Evolutionary conservation across 225 moss, liverwort and hornwort species (phyloP).

Genomic region (Neckera pumila): DNA sequence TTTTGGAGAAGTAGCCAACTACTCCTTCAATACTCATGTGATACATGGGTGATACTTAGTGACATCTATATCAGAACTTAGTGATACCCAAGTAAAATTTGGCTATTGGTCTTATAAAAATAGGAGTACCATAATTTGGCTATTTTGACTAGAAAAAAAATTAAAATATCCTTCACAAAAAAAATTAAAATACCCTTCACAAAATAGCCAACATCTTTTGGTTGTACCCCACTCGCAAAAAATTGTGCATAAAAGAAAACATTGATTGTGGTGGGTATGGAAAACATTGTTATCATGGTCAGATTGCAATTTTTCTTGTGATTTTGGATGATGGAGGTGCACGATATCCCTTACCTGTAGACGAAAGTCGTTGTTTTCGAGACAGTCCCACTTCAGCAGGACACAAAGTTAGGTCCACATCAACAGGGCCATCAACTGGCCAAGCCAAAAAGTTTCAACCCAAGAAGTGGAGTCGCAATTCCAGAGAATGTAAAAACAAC

Average conservation of each 20-base stretch:
- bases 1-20: background rate
- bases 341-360: background rate
- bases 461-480: background rate
- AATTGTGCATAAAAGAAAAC: too few relatives aligned
- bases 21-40: background rate
- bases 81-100: background rate
- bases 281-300: too few relatives aligned
- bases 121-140: rapidly evolving
- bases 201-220: background rate
- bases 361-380: too few relatives aligned
- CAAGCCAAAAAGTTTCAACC: background rate
- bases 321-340: background rate
- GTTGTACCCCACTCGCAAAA: too few relatives aligned
- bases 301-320: background rate
- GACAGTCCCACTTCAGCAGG: too few relatives aligned
- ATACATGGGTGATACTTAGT: background rate
- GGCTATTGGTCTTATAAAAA: background rate
- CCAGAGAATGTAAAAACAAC: background rate
- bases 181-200: too few relatives aligned
- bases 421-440: background rate
- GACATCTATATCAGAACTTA: background rate
- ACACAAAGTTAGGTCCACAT: background rate
- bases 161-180: background rate
- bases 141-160: background rate
- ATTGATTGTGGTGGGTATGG: too few relatives aligned